phyloP scores from a whole-genome alignment of 805 yeast species.

The Metschnikowia anglica region DNA sequence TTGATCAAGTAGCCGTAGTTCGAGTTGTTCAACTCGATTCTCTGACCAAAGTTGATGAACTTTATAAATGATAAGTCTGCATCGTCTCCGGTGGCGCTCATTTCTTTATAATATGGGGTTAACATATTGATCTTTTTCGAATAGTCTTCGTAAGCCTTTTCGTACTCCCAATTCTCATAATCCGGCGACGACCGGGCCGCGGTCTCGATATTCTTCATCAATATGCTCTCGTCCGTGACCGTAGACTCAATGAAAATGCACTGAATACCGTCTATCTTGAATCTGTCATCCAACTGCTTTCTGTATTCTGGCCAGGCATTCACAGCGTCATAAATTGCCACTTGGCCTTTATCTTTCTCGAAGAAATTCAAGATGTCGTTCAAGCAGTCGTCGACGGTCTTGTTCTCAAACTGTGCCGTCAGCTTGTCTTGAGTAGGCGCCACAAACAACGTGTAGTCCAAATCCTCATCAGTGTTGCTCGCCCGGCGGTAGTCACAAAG shows the following conservation, averaged over 20 bases:
- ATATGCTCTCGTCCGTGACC: conserved; percentile 67
- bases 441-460: conserved; percentile 70
- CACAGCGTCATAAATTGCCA: conserved; percentile 94
- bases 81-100: conserved; percentile 51
- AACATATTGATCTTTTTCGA: conserved; percentile 66
- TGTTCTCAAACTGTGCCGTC: conserved; percentile 46
- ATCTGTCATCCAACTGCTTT: conserved; percentile 50
- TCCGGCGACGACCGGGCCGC: conserved; percentile 90
- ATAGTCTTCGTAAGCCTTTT: conserved; percentile 75
- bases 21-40: conserved; percentile 74
- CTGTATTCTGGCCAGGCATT: conserved; percentile 78
- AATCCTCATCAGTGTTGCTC: conserved; percentile 40
- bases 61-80: conserved; percentile 66
- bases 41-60: conserved; percentile 86
- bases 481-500: conserved; percentile 85
- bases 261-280: conserved; percentile 62
- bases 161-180: conserved; percentile 71
- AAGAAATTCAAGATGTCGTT: conserved; percentile 71
- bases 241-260: conserved; percentile 85
- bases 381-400: conserved; percentile 62
- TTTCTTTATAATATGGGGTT: conserved; percentile 69
- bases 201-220: conserved; percentile 68
- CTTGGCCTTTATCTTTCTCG: conserved; percentile 79
- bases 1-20: conserved; percentile 87
- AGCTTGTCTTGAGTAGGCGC: conserved; percentile 36